Percentiles rank a stretch among this genome's conserved stretches.
Conservation (phyloP, 2,329 filamentous ascomycete species). For the Nakataea oryzae region DNA sequence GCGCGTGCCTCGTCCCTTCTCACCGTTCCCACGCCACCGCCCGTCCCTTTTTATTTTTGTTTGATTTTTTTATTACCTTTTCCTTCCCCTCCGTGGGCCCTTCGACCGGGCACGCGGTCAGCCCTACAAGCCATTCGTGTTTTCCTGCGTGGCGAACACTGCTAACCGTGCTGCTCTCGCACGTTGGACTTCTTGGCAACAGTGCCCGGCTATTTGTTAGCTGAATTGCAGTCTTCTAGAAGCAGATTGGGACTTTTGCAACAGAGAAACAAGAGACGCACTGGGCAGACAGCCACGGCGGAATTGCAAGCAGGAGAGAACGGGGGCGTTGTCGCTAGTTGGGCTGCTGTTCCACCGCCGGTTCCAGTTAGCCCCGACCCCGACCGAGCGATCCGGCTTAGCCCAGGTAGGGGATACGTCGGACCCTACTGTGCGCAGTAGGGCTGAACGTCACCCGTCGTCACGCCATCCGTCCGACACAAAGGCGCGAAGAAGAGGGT, state of each 20-base stretch:
- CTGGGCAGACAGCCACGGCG: background rate
- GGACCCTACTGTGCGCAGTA: background rate
- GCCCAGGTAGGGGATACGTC: background rate
- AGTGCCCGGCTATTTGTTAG: too few relatives aligned
- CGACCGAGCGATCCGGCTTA: background rate
- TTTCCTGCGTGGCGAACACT: background rate
- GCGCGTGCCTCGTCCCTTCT: background rate
- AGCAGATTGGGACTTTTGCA: too few relatives aligned
- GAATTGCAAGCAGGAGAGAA: too few relatives aligned
- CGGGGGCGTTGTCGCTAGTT: background rate
- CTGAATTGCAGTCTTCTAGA: too few relatives aligned
- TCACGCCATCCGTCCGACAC: background rate
- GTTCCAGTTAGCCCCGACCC: background rate
- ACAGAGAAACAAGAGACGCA: background rate
- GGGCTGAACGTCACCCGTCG: background rate
- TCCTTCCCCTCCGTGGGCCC: background rate
- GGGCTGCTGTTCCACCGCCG: background rate
- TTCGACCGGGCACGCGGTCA: background rate
- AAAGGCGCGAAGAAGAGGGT: background rate
- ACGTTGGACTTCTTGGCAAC: background rate
- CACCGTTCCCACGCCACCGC: background rate
- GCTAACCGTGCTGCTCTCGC: too few relatives aligned
- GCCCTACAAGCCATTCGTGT: background rate
- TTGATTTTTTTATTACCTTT: too few relatives aligned
- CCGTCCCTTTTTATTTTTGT: background rate